Conservation (phyloP, 2,329 filamentous ascomycete species). For the Thyridium curvatum region DNA sequence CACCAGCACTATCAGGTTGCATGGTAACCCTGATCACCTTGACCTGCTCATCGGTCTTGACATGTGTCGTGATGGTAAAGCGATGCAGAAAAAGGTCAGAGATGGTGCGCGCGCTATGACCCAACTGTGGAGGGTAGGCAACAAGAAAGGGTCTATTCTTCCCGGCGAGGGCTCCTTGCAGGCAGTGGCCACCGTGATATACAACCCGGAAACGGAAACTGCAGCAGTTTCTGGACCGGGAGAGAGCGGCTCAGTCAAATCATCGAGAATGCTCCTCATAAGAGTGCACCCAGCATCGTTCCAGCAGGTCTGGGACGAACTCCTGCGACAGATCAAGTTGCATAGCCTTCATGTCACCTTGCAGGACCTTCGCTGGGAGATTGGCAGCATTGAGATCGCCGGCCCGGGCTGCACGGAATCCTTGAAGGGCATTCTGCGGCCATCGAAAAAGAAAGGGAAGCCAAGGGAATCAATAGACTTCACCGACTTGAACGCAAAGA, state of each 20-base stretch:
- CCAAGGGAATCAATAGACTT: slow-evolving; percentile 8
- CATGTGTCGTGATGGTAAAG: slow-evolving; percentile 43
- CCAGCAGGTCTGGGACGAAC: slow-evolving; percentile 58
- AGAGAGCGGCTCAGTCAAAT: too few relatives aligned
- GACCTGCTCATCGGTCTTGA: slow-evolving; percentile 62
- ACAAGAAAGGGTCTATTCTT: too few relatives aligned
- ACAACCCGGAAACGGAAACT: too few relatives aligned
- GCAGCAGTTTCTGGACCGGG: too few relatives aligned
- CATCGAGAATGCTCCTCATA: slow-evolving; percentile 3
- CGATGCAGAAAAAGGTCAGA: too few relatives aligned
- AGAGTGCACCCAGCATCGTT: slow-evolving; percentile 75
- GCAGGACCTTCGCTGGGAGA: slow-evolving; percentile 64
- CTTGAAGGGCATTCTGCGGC: slow-evolving; percentile 61
- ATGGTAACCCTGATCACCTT: slow-evolving; percentile 59
- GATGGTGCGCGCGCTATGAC: too few relatives aligned
- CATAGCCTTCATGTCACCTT: slow-evolving; percentile 56
- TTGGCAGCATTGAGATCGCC: slow-evolving; percentile 51
- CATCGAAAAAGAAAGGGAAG: slow-evolving; percentile 28
- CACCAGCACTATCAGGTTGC: slow-evolving; percentile 76
- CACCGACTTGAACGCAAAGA: slow-evolving; percentile 33
- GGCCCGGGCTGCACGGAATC: slow-evolving; percentile 74
- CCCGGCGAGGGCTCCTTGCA: too few relatives aligned
- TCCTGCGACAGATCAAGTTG: slow-evolving; percentile 50
- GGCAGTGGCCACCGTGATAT: too few relatives aligned
- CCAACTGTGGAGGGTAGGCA: too few relatives aligned